These are phyloP conservation scores for Marchantia polymorpha DNA, from an alignment of 225 moss, liverwort and hornwort species.

Conservation along the genomic window DNA sequence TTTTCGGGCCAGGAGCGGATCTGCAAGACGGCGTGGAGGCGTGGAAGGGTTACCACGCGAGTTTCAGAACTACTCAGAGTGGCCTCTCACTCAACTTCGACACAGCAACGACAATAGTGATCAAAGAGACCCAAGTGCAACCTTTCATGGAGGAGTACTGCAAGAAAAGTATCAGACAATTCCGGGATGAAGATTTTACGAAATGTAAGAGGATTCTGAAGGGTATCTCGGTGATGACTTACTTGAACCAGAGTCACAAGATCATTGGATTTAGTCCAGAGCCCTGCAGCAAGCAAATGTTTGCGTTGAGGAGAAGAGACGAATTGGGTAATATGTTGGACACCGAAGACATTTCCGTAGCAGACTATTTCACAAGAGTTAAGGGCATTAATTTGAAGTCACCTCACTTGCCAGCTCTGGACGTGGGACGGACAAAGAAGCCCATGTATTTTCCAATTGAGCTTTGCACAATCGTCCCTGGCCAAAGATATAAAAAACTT, in stretches of 20 bases:
- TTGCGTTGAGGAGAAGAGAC: conserved; percentile 29
- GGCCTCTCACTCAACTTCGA: conserved; percentile 90
- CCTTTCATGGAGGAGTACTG: conserved; percentile 11
- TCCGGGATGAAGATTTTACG: conserved; percentile 22
- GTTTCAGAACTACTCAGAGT: conserved; percentile 64
- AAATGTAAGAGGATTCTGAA: conserved; percentile 50
- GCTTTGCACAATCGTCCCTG: conserved; percentile 60
- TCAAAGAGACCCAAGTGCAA: conserved; percentile 6
- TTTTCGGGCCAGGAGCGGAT: conserved; percentile 40
- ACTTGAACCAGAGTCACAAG: conserved; percentile 48
- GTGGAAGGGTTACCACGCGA: conserved; percentile 86
- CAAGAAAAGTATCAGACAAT: conserved; percentile 1
- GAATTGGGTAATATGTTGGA: conserved; percentile 12
- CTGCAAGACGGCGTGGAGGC: conserved; percentile 71
- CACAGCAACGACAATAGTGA: conserved; percentile 32
- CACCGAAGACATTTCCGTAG: conserved; percentile 29
- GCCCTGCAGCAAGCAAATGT: conserved; percentile 36
- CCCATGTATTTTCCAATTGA: conserved; percentile 45
- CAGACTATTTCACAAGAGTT: conserved; percentile 32
- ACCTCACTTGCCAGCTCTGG: conserved; percentile 38
- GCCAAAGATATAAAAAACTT: conserved; percentile 65
- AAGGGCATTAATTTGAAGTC: conserved; percentile 4
- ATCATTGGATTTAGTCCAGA: conserved; percentile 63
- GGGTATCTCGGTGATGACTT: conserved; percentile 54
- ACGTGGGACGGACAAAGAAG: conserved; percentile 40